Conservation (phyloP, 2,329 filamentous ascomycete genomes). For the Huntiella bhutanensis region DNA sequence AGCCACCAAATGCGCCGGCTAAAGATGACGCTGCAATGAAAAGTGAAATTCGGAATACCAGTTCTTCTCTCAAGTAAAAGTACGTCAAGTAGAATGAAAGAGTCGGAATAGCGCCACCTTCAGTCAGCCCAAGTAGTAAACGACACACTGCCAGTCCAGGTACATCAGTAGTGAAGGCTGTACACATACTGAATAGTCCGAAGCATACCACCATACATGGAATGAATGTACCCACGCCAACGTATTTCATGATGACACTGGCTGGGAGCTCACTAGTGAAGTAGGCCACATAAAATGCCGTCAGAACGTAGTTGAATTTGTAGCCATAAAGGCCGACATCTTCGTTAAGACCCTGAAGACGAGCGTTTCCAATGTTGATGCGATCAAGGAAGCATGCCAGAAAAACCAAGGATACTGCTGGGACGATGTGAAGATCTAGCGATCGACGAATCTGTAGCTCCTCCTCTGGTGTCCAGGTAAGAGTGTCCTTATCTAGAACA, state of each 20-base stretch:
- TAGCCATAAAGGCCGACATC: conserved; percentile 29
- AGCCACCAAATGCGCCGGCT: conserved; percentile 37
- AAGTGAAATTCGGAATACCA: conserved; percentile 35
- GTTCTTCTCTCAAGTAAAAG: conserved; percentile 37
- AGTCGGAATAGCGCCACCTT: conserved; percentile 39
- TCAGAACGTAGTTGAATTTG: conserved; percentile 38
- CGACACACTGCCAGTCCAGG: conserved; percentile 27
- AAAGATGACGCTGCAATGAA: conserved; percentile 35
- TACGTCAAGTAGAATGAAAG: conserved; percentile 36
- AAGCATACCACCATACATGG: conserved; percentile 35
- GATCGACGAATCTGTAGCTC: conserved; percentile 30
- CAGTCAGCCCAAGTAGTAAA: conserved; percentile 32
- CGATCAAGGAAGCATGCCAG: conserved; percentile 40
- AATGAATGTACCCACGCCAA: conserved; percentile 34
- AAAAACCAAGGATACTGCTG: conserved; percentile 33
- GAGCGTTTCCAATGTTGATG: conserved; percentile 49
- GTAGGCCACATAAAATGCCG: conserved; percentile 39
- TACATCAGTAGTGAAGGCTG: conserved; percentile 31
- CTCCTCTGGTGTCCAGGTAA: conserved; percentile 29
- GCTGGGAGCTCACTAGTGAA: conserved; percentile 35
- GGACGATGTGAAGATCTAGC: conserved; percentile 32
- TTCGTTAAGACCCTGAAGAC: conserved; percentile 31
- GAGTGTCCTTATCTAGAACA: not conserved
- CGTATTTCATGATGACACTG: conserved; percentile 33
- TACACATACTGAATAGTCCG: conserved; percentile 34